Percentiles rank a stretch among this genome's conserved stretches.
phyloP scores from a whole-genome alignment of 2,329 filamentous ascomycete genomes.

The Trichoderma semiorbis region DNA sequence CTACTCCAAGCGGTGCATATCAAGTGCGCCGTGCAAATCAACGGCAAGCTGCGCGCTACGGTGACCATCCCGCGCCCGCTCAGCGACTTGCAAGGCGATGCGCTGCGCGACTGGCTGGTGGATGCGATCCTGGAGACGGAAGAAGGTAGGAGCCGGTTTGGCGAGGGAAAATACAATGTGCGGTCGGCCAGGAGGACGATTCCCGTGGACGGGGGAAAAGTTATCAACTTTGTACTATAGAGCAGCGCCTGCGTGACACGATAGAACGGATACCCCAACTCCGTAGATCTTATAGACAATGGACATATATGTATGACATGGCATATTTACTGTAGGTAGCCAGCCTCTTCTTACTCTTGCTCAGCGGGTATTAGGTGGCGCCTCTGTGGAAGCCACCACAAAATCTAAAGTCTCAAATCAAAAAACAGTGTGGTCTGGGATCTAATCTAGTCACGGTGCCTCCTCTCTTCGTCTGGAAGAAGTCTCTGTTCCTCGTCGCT shows the following conservation, averaged over 20 bases:
- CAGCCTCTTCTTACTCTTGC: too few species aligned
- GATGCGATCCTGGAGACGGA: constrained; percentile 57
- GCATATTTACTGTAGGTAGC: background rate
- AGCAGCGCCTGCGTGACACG: constrained; percentile 14
- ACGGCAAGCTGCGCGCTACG: constrained; percentile 71
- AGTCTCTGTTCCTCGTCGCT: constrained; percentile 25
- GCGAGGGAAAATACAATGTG: constrained; percentile 43
- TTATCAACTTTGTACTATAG: constrained; percentile 70
- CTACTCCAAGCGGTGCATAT: constrained; percentile 49
- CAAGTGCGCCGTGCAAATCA: constrained; percentile 69
- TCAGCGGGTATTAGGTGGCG: background rate
- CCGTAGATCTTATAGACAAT: constrained; percentile 13
- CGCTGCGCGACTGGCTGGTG: constrained; percentile 59
- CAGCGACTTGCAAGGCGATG: constrained; percentile 38
- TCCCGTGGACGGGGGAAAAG: constrained; percentile 61
- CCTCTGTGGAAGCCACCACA: background rate
- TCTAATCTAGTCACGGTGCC: constrained; percentile 9
- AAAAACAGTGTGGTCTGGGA: background rate
- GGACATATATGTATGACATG: background rate
- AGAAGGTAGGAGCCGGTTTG: constrained; percentile 56
- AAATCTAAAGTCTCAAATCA: background rate
- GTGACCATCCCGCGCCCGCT: constrained; percentile 59
- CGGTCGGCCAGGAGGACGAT: constrained; percentile 60
- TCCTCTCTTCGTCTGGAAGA: constrained; percentile 27
- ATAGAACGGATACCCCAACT: constrained; percentile 15